Evolutionary conservation across 768 basidiomycete genomes (phyloP), one percentile per base, ranked within the genome.

Genomic region (Tremella yokohamensis): DNA sequence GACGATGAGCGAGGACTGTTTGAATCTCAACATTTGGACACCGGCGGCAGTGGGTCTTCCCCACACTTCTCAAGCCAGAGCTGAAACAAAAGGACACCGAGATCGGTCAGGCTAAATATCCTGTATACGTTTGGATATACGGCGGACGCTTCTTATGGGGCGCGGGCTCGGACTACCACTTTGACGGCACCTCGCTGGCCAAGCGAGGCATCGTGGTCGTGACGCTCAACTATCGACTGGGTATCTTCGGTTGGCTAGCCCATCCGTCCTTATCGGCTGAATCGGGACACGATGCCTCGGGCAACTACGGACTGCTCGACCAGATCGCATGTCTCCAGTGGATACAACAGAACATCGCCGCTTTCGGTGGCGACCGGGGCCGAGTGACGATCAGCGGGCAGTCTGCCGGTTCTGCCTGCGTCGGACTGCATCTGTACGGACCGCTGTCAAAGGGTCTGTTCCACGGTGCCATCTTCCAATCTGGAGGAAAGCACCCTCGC

Each of bases 61-160:
- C n/a, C n/a, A n/a, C n/a, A n/a, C n/a, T n/a, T n/a, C n/a, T n/a
- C n/a, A n/a, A n/a, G n/a, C n/a, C n/a, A n/a, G n/a, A n/a, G n/a
- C n/a, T n/a, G n/a, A n/a, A n/a, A n/a, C n/a, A n/a, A n/a, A n/a
- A n/a, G n/a, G n/a, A n/a, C n/a, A n/a, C n/a, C n/a, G n/a, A n/a
- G n/a, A n/a, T 40, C 40, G 24, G 34, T 20, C 18, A 57, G n/a
- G 11, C 29, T 11, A 38, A 39, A 1, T 40, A 49, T 6, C 47
- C 56, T 12, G 47, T 57, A 8, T 13, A 24, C 12, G 11, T 75
- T 54, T 66, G 66, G 64, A 68, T 72, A 2, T 63, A 72, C 24
- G 74, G 72, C 25, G 74, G 74, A 0, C 63, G 63, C 2, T 75
- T 70, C 58, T 63, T 63, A 1, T 57, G 52, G 12, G 72, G 73